Conservation (phyloP, 768 basidiomycete genomes). For the Boletus vinaceobasis region DNA sequence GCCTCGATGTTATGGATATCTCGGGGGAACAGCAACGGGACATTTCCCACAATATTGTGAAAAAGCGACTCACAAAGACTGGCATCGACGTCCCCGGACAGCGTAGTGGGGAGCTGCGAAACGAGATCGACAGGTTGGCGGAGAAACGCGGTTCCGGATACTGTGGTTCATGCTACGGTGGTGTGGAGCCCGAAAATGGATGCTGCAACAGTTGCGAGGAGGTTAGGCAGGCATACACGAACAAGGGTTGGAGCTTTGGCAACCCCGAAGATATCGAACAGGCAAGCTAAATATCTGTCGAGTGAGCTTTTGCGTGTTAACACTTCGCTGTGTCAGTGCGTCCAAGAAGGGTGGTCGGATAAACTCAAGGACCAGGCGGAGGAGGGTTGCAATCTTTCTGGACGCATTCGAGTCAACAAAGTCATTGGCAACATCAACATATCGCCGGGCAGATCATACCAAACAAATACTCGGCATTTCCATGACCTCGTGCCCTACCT, state of each 20-base stretch:
- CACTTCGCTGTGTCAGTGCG: slow-evolving; percentile 56
- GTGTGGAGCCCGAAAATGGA: slow-evolving; percentile 64
- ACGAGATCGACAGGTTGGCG: slow-evolving; percentile 82
- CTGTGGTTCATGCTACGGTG: slow-evolving; percentile 97
- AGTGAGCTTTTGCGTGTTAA: neutral
- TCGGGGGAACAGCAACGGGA: slow-evolving; percentile 93
- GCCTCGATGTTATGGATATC: slow-evolving; percentile 97
- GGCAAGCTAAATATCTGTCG: slow-evolving; percentile 42
- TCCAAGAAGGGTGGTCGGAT: slow-evolving; percentile 91
- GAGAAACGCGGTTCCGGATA: slow-evolving; percentile 58
- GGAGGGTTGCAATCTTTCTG: slow-evolving; percentile 93
- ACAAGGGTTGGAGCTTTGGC: slow-evolving; percentile 92
- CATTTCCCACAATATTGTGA: slow-evolving; percentile 83
- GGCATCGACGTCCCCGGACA: slow-evolving; percentile 60
- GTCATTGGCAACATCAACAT: slow-evolving; percentile 95
- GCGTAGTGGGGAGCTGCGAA: slow-evolving; percentile 63
- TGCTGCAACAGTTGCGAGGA: slow-evolving; percentile 98
- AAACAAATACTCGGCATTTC: slow-evolving; percentile 70
- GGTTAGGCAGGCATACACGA: slow-evolving; percentile 84
- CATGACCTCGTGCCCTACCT: slow-evolving; percentile 95
- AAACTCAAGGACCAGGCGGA: slow-evolving; percentile 87
- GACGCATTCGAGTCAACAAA: slow-evolving; percentile 93
- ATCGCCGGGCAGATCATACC: slow-evolving; percentile 95
- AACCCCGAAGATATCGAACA: slow-evolving; percentile 92
- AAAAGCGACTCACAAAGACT: slow-evolving; percentile 65